Base-by-base conservation (phyloP, 2,329 filamentous ascomycete genomes). In the Trichoderma sp. region DNA sequence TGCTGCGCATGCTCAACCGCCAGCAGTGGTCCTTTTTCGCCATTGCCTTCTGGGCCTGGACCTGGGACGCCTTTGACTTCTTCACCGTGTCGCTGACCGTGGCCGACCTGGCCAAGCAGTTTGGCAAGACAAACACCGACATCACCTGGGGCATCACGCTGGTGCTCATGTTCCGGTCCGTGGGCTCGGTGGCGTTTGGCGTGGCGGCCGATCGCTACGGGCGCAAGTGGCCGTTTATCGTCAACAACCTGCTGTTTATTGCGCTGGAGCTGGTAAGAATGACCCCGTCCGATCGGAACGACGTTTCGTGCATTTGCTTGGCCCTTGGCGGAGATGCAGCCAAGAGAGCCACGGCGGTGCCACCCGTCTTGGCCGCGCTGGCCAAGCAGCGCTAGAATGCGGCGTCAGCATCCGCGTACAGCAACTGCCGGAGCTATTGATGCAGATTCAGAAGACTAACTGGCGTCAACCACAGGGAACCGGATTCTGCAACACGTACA, bases 201-300 rank as follows among this genome's bases (percentile, higher is more conserved):
- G 80, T 87, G 30, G 83, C 83, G 0, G 79, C 83, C 24, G 86
- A 89, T 77, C 81, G 85, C 43, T 89, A 86, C 71, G 86, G 86
- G 5, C 80, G 86, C 59, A 88, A 87, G 75, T 92, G 91, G 89
- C 91, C 91, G 1, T 93, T 94, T 81, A 84, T 94, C 16, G 75
- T 91, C 69, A 94, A 94, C 79, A 91, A 93, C 79, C 70, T 92
- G 26, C 82, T 94, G 24, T 88, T 94, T 69, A 90, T 92, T 46
- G 77, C 89, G 6, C 83, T 94, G 11, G 91, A 94, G 77, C 83
- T 94, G 74, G 90, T 90, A 75, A 79, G 82, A 77, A n/a, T 5
- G 11, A 2, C 6, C 39, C 39, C 39, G 1, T 43, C 7, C 39
- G 18, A 43, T 43, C 39, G 2, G 7, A 43, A n/a, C n/a, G 2